These are phyloP conservation scores for Rosa hybrid DNA, from an alignment of 331 rosid genomes.

Conservation along the genomic window DNA sequence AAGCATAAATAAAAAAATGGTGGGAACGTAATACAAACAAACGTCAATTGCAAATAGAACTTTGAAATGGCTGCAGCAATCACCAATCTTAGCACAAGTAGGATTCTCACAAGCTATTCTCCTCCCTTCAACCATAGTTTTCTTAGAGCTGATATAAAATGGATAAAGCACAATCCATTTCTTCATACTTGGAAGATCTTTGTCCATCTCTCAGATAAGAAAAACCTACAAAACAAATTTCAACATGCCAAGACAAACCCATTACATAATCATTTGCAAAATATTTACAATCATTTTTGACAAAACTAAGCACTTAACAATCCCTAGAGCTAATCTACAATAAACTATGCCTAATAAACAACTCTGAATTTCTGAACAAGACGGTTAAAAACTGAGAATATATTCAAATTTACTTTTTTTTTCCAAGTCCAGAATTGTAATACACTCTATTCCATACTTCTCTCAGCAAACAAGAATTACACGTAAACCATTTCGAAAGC, in stretches of 20 bases:
- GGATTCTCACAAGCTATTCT: constrained; percentile 74
- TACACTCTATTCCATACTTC: too few relatives aligned
- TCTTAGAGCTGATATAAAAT: constrained; percentile 75
- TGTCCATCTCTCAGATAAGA: constrained; percentile 50
- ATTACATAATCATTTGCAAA: not conserved
- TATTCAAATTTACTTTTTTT: too few relatives aligned
- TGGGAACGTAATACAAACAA: not conserved
- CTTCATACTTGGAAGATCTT: constrained; percentile 56
- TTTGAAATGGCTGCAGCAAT: constrained; percentile 77
- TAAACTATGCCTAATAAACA: too few relatives aligned
- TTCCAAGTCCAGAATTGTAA: too few relatives aligned
- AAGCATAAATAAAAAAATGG: not conserved
- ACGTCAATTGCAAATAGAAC: constrained; percentile 86
- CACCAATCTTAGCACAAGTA: constrained; percentile 78
- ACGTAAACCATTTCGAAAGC: too few relatives aligned
- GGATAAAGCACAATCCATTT: constrained; percentile 79
- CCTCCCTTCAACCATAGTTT: constrained; percentile 83
- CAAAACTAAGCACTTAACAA: too few relatives aligned
- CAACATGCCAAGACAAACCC: not conserved
- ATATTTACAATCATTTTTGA: too few relatives aligned
- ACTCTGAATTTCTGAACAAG: too few relatives aligned
- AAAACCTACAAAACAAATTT: constrained; percentile 7
- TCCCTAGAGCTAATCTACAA: too few relatives aligned
- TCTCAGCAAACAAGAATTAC: too few relatives aligned
- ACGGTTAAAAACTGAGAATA: too few relatives aligned